Evolutionary conservation across 768 basidiomycete genomes (phyloP).

Genomic region (Mycena alexandri): DNA sequence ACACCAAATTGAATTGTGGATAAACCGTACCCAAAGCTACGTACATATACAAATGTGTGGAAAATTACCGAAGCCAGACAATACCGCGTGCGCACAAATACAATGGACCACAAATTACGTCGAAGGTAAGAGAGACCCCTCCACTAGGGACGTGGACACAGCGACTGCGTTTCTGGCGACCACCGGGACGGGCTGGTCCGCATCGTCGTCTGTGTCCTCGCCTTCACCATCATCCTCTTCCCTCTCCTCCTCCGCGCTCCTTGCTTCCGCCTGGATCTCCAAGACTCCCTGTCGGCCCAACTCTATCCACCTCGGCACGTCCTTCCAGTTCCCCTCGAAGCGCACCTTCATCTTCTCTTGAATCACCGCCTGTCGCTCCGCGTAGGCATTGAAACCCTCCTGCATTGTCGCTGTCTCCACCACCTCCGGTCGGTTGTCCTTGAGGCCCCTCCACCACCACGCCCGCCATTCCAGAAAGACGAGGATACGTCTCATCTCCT

Average conservation of each 20-base stretch:
- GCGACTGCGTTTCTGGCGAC: neutral
- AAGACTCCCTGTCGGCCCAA: too few species aligned
- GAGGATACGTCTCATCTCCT: too few species aligned
- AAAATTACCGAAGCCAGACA: neutral
- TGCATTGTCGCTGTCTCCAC: too few species aligned
- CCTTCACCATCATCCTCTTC: neutral
- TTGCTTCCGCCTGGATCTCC: neutral
- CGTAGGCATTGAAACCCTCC: too few species aligned
- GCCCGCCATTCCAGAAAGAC: too few species aligned
- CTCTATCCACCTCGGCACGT: neutral
- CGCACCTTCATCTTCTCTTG: neutral
- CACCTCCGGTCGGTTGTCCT: too few species aligned
- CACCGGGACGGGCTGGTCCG: neutral
- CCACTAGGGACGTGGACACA: conserved; percentile 1
- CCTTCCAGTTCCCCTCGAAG: conserved; percentile 1
- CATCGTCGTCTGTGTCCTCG: neutral
- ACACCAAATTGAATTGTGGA: too few species aligned
- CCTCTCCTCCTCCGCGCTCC: neutral
- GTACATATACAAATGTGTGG: too few species aligned
- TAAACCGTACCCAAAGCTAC: too few species aligned
- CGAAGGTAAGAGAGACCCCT: neutral
- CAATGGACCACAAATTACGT: too few species aligned
- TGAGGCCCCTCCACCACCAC: too few species aligned
- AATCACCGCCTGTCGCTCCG: neutral
- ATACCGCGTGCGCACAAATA: too few species aligned